Conservation (phyloP, 1,284 basidiomycete genomes). For the Heterobasidion annosum region DNA sequence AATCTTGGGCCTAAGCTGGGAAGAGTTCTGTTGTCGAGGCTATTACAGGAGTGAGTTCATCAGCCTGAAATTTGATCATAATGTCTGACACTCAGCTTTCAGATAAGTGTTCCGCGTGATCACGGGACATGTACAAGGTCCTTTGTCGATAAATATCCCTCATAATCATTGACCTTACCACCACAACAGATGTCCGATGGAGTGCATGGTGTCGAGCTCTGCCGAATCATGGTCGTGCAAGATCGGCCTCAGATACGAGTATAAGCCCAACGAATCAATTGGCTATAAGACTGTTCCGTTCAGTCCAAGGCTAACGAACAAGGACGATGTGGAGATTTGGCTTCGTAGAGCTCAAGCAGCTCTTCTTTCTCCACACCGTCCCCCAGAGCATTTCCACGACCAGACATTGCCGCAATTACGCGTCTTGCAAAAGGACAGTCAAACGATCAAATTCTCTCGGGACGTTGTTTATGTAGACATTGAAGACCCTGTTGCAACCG, state of each 20-base stretch:
- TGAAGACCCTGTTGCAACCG: not conserved
- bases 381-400: not conserved
- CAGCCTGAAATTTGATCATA: not conserved
- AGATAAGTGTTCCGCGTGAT: not conserved
- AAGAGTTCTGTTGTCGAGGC: not conserved
- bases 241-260: not conserved
- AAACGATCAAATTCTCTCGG: not conserved
- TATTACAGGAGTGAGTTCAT: not conserved
- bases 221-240: not conserved
- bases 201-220: not conserved
- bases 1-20: not conserved
- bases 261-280: not conserved
- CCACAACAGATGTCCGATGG: not conserved
- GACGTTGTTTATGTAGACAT: not conserved
- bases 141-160: not conserved
- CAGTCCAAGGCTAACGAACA: not conserved
- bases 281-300: not conserved
- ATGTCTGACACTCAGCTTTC: not conserved
- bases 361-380: not conserved
- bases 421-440: not conserved
- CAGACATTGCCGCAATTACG: not conserved
- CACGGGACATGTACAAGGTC: not conserved
- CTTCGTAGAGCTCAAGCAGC: not conserved
- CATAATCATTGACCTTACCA: not conserved
- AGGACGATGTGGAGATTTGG: not conserved